Base-by-base conservation (phyloP, 768 basidiomycete genomes). In the Hirschioporus abietinus region DNA sequence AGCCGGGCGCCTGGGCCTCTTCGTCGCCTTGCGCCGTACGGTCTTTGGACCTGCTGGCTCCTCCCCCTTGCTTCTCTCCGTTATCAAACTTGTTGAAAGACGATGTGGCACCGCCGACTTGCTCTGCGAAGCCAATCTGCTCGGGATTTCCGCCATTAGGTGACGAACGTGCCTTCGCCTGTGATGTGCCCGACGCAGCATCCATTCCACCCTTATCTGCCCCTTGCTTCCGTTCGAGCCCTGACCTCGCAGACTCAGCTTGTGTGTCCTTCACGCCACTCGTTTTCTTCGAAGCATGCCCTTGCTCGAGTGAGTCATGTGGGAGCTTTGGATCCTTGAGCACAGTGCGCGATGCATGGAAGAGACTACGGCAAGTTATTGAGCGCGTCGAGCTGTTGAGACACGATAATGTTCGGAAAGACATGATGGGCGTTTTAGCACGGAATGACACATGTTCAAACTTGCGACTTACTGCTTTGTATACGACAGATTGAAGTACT, bases 1-100 rank as follows among this genome's bases (percentile, higher is more conserved):
- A 66, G 10, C 75, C 72, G 1, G 76, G 76, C 57, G 76, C 71
- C 25, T 68, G 71, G 34, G 72, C 70, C 65, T 77, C 72, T 64
- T 76, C 75, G 64, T 71, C 35, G 17, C 64, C 71, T 2, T 61
- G 25, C 23, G 60, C 25, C 5, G 24, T 61, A 24, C 60, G 60
- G 15, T 10, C 42, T 52, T 52, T 10, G 42, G 42, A 15, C 20
- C 42, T 52, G 30, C 17, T 61, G 15, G 3, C 30, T 24, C 60
- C 60, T 6, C 25, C 25, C 4, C 60, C 60, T 15, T 52, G 42
- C 4, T 15, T 52, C 42, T 52, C 42, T 52, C 42, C 42, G 42
- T 12, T 20, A 20, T 52, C 42, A 10, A 61, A 61, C 60, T 26
- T 26, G 57, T 65, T 35, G 10, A 58, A 57, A 1, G 36, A 57